Base-by-base conservation (phyloP, 441 rosid species). In the Iberis amara region DNA sequence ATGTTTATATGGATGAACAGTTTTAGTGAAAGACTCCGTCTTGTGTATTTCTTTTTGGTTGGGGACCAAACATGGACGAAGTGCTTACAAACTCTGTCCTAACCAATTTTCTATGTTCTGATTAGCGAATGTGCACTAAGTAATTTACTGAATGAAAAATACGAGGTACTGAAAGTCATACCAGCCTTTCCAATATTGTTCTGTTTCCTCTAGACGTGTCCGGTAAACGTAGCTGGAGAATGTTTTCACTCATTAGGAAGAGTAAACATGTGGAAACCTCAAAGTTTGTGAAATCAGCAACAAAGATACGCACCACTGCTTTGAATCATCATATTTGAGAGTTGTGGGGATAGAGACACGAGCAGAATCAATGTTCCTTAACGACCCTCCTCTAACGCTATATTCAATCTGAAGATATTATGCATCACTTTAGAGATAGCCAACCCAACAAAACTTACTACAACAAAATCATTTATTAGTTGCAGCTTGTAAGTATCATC, bases 151-250 rank as follows among this genome's bases (percentile, higher is more conserved):
- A 43, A 52, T 0, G 6, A 24, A 53, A 40, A 35, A n/a, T 33
- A 40, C 35, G 52, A 14, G 39, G 30, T 27, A 11, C 5, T 33
- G 52, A 66, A 9, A 5, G n/a, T 54, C 58, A 64, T 83, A 92
- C 97, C 99, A 89, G 76, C 82, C 85, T 80, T 75, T 89, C 99
- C 99, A 92, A 61, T 89, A 85, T 72, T 91, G 81, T 60, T 91
- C 98, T 46, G 96, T 87, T 73, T 81, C 85, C 68, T 70, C 87
- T 36, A 91, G 61, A 36, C 59, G 76, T 40, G 98, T 68, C 53
- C 95, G 80, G 61, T 83, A 71, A 46, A 82, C 76, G 52, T 79
- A 91, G 72, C 98, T 87, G 74, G 72, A 71, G 0, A 46, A 38
- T 67, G 39, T 61, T 8, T 18, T 8, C 10, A 52, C 28, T 51